Evolutionary conservation across 352 stramenopile species (phyloP), one percentile per base, ranked within the genome.

Genomic region (Phytophthora chlamydospora): DNA sequence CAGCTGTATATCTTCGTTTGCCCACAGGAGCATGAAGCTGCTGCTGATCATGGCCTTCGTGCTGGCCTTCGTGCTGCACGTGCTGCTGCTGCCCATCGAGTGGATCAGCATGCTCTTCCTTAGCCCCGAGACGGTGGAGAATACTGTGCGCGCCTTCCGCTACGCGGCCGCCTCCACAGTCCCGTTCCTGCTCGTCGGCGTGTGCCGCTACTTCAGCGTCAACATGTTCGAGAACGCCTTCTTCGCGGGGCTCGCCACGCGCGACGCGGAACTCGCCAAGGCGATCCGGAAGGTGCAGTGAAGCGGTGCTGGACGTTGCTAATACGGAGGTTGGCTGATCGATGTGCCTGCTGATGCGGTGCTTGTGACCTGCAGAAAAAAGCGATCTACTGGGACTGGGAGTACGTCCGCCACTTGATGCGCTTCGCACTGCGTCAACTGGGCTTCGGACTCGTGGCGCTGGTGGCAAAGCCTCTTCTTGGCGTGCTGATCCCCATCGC

Each of bases 321-420:
- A 21, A 27, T 47, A n/a, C n/a, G 2, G 17, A 17, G 34, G 16
- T 11, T 11, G 36, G 11, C 31, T 57, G 35, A 44, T 21, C 50
- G 21, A 34, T 44, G 33, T 46, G 24, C 24, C 4, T 29, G 24
- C 24, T 29, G 24, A 29, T 29, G 24, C 4, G 24, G 24, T 44
- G 24, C 13, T 21, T 33, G 47, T 27, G 48, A 19, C 38, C n/a
- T 66, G 52, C 47, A 76, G 66, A 78, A 76, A 78, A 76, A 80
- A 49, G 75, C 79, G 4, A 78, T 89, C 47, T 88, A 84, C 52
- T 91, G 80, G 83, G 83, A 91, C 48, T 80, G 70, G 80, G 83
- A 91, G 62, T 90, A 91, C 55, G 64, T 84, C 11, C 63, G 59
- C 29, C 83, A 91, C 49, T 44, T 83, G 4, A 42, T 78, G 40